phyloP scores from a whole-genome alignment of 345 rosid genomes.

The Populus pruinosa region DNA sequence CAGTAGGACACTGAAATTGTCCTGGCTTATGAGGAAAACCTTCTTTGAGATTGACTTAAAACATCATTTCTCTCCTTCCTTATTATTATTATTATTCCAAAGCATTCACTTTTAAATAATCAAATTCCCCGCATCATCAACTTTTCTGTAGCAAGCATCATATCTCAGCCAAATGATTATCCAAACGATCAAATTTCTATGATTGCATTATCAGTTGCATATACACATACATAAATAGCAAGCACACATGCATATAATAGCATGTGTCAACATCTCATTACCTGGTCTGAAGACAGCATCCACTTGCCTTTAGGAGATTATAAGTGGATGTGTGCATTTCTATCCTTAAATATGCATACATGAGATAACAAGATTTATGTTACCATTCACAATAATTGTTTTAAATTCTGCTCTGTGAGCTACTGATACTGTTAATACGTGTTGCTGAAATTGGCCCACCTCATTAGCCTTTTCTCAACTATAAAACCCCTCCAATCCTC shows the following conservation, averaged over 20 bases:
- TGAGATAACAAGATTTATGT: not conserved
- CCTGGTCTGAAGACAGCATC: not conserved
- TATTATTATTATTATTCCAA: not conserved
- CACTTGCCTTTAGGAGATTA: not conserved
- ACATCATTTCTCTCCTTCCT: conserved; percentile 16
- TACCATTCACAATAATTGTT: conserved; percentile 18
- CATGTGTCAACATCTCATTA: not conserved
- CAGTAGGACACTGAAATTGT: not conserved
- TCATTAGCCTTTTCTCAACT: conserved; percentile 28
- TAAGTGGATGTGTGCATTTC: conserved; percentile 10
- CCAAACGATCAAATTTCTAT: conserved; percentile 12
- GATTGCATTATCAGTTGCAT: not conserved
- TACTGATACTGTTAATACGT: conserved; percentile 11
- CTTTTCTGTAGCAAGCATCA: conserved; percentile 21
- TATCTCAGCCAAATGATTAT: conserved; percentile 29
- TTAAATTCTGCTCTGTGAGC: conserved; percentile 21
- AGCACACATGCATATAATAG: not conserved
- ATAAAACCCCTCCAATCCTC: conserved; percentile 43
- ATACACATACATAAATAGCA: not conserved
- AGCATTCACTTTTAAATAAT: conserved; percentile 26
- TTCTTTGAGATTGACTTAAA: conserved; percentile 30
- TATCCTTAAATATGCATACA: conserved; percentile 4
- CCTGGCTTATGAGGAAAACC: conserved; percentile 4
- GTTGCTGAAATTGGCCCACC: conserved; percentile 34
- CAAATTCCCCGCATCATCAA: conserved; percentile 22